Conservation (phyloP, 2,329 filamentous ascomycete species). For the Gaeumannomyces sp. region DNA sequence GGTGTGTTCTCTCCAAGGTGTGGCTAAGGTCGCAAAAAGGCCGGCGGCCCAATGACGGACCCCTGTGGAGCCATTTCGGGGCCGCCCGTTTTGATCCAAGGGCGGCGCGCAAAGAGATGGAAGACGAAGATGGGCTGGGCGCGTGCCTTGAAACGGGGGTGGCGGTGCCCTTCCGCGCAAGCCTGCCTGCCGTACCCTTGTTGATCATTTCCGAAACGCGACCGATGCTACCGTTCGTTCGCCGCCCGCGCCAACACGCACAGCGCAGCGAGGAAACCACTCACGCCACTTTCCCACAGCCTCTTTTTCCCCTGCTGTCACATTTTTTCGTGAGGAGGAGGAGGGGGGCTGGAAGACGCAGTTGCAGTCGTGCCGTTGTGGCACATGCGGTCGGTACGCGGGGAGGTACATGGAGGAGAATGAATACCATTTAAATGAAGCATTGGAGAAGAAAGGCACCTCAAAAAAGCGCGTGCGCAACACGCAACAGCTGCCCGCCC, state of each 20-base stretch:
- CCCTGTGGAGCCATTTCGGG: neutral
- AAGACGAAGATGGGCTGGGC: neutral
- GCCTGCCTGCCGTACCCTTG: neutral
- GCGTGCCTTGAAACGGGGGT: constrained; percentile 5
- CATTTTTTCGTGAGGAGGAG: too few species aligned
- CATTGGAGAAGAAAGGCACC: too few species aligned
- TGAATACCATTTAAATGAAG: too few species aligned
- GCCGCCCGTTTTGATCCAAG: neutral
- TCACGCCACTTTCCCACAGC: too few species aligned
- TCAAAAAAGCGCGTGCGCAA: neutral
- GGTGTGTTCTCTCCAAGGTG: neutral
- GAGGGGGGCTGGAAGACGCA: too few species aligned
- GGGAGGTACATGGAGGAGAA: too few species aligned
- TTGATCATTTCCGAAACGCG: constrained; percentile 7
- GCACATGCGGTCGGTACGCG: neutral
- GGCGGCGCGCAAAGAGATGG: neutral
- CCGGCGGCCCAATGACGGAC: too few species aligned
- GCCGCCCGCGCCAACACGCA: neutral
- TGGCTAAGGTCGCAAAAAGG: constrained; percentile 1
- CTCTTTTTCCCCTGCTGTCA: neutral
- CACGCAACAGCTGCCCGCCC: too few species aligned
- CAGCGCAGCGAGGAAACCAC: neutral
- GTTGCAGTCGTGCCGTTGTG: neutral
- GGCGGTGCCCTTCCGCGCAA: constrained; percentile 5
- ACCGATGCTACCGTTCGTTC: neutral